Evolutionary conservation across 805 yeast species (phyloP).

Genomic region (Debaryomyces tyrocola): DNA sequence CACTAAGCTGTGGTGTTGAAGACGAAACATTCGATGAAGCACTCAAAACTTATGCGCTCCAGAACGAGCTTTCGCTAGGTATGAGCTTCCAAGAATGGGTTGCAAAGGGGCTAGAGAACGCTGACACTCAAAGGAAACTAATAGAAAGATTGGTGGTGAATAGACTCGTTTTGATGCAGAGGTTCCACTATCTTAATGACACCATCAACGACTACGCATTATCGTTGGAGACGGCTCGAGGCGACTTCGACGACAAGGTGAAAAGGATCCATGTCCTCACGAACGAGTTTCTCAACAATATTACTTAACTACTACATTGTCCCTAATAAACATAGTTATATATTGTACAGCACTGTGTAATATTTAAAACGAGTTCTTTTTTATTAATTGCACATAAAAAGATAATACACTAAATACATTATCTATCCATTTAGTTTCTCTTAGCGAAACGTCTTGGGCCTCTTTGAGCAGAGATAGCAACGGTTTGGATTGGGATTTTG

Average conservation of each 20-base stretch:
- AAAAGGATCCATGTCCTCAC: not conserved
- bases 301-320: not conserved
- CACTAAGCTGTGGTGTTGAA: not conserved
- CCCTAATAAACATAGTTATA: not conserved
- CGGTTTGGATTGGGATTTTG: constrained; percentile 80
- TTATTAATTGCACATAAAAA: constrained; percentile 14
- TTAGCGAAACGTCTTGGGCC: constrained; percentile 88
- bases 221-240: not conserved
- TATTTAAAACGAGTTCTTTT: constrained; percentile 8
- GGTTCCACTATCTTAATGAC: not conserved
- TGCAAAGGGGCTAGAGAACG: not conserved
- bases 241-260: not conserved
- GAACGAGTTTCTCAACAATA: not conserved
- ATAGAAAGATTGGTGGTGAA: not conserved
- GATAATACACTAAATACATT: constrained; percentile 1
- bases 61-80: not conserved
- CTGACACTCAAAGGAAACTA: not conserved
- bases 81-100: not conserved
- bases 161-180: not conserved
- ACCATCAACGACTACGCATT: not conserved
- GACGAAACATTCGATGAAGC: constrained; percentile 1
- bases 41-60: not conserved
- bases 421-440: constrained; percentile 61
- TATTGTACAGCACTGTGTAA: constrained; percentile 1
- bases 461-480: constrained; percentile 87